Evolutionary conservation across 177 flowering plant species (phyloP).

Genomic region (Telopea speciosissima): DNA sequence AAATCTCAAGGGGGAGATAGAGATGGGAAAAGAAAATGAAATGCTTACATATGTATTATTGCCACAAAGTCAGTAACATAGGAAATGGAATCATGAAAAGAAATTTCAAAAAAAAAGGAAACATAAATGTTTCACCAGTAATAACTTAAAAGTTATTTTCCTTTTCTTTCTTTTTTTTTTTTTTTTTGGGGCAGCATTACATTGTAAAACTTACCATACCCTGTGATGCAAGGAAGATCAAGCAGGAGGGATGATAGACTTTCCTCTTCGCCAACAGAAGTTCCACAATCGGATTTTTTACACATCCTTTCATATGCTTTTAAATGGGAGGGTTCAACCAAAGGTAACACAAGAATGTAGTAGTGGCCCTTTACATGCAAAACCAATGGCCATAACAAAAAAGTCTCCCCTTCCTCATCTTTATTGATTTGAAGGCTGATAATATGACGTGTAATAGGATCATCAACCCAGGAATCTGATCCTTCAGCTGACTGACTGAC

Average conservation of each 20-base stretch:
- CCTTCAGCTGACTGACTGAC: conserved; percentile 60
- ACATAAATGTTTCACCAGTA: not conserved
- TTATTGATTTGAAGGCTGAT: conserved; percentile 55
- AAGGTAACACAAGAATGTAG: conserved; percentile 74
- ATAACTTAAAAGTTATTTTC: not conserved
- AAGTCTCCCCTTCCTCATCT: conserved; percentile 46
- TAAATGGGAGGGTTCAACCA: conserved; percentile 77
- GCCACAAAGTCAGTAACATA: not conserved
- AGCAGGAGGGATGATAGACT: conserved; percentile 73
- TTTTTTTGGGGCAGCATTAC: not conserved
- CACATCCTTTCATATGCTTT: conserved; percentile 51
- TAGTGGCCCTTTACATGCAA: conserved; percentile 68
- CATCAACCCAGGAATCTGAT: conserved; percentile 99
- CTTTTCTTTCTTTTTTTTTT: not conserved
- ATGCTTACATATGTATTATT: not conserved
- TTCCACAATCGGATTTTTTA: conserved; percentile 76
- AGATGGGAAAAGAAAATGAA: not conserved
- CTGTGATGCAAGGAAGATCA: conserved; percentile 98
- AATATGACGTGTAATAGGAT: conserved; percentile 88
- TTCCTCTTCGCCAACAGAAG: conserved; percentile 58
- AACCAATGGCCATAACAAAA: conserved; percentile 73
- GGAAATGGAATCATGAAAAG: no score
- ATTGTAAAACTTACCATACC: conserved; percentile 74
- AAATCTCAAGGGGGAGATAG: no score
- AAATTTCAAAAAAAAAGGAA: not conserved